Percentiles rank a stretch among this genome's conserved stretches.
Conservation (phyloP, 139 green algal species). For the Tetradesmus obliquus region DNA sequence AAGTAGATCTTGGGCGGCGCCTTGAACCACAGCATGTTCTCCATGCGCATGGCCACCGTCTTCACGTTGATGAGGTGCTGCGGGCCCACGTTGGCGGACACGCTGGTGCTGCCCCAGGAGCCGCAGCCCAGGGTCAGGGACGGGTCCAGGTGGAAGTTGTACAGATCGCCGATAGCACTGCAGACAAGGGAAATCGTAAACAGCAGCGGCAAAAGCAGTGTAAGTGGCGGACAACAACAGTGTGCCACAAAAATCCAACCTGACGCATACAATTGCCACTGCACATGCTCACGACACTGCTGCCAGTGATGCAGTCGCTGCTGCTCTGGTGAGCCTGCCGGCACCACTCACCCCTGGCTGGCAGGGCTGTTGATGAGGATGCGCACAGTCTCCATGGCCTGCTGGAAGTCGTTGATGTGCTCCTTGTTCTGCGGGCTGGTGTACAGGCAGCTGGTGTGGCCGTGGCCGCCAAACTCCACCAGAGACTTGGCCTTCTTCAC, state of each 20-base stretch:
- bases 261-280: background rate
- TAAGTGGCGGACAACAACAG: background rate
- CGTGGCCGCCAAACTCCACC: slow-evolving; percentile 66
- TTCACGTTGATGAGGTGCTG: slow-evolving; percentile 80
- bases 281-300: background rate
- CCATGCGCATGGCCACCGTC: slow-evolving; percentile 61
- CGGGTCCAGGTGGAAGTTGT: slow-evolving; percentile 83
- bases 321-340: background rate
- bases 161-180: slow-evolving; percentile 71
- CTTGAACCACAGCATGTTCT: slow-evolving; percentile 83
- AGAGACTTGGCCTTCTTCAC: slow-evolving; percentile 62
- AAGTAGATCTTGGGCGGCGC: slow-evolving; percentile 74
- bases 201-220: background rate
- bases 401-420: slow-evolving; percentile 61
- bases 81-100: slow-evolving; percentile 78
- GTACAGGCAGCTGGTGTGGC: slow-evolving; percentile 73
- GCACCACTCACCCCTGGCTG: slow-evolving; percentile 51
- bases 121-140: slow-evolving; percentile 81
- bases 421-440: slow-evolving; percentile 67
- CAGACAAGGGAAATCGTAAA: background rate
- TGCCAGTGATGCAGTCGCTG: background rate
- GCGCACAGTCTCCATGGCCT: slow-evolving; percentile 70
- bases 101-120: slow-evolving; percentile 70
- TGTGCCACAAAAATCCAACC: background rate
- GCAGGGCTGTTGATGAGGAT: slow-evolving; percentile 77